phyloP scores from a whole-genome alignment of 768 basidiomycete species.

The Termitomyces sp. region DNA sequence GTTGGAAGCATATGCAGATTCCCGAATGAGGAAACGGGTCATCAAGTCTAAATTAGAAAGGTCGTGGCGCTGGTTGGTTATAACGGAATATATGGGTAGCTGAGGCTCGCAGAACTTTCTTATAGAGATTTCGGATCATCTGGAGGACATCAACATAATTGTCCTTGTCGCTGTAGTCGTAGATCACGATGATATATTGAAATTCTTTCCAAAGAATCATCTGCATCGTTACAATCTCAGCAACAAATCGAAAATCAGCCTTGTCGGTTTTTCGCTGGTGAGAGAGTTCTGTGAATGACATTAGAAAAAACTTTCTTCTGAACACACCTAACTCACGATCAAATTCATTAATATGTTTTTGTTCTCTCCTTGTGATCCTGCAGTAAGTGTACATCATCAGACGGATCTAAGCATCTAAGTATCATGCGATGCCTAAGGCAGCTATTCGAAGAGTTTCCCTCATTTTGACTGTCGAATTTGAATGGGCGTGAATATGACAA shows the following conservation, averaged over 20 bases:
- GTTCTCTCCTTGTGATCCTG: neutral
- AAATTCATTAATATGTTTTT: neutral
- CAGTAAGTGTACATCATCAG: neutral
- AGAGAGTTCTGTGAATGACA: neutral
- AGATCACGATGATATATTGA: neutral
- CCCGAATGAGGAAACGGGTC: neutral
- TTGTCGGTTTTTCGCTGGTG: neutral
- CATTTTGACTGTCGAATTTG: no score
- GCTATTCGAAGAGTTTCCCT: no score
- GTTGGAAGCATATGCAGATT: neutral
- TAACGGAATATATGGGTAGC: neutral
- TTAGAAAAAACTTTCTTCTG: neutral
- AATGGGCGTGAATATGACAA: no score
- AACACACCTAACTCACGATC: neutral
- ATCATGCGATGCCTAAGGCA: no score
- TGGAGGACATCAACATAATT: neutral
- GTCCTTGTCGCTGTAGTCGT: neutral
- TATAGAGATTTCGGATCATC: neutral
- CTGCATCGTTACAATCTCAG: neutral
- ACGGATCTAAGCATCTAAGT: no score
- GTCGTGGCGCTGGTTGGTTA: neutral
- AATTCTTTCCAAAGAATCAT: neutral
- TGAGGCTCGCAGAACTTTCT: neutral
- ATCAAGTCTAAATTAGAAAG: neutral
- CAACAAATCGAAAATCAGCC: neutral